phyloP scores from a whole-genome alignment of 768 basidiomycete species.

The Russula vinacea region DNA sequence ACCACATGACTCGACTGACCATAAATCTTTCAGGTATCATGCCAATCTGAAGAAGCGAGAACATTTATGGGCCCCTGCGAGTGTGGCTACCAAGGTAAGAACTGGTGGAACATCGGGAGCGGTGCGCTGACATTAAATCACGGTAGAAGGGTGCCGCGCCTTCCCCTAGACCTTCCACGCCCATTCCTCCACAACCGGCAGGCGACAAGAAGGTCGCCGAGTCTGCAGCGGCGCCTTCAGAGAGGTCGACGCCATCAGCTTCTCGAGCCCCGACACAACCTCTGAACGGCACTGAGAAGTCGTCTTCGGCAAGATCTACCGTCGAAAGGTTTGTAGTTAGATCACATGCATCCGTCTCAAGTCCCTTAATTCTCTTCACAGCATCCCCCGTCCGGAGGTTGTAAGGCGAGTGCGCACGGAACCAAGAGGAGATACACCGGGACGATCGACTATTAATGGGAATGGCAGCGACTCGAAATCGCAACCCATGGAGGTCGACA shows the following conservation, averaged over 20 bases:
- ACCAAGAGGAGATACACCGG: slow-evolving; percentile 40
- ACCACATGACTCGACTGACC: slow-evolving; percentile 11
- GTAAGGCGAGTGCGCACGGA: slow-evolving; percentile 56
- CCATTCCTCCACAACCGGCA: slow-evolving; percentile 22
- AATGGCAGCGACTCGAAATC: slow-evolving; percentile 25
- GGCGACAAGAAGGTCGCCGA: slow-evolving; percentile 34
- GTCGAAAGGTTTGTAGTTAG: slow-evolving; percentile 57
- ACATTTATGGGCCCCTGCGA: slow-evolving; percentile 47
- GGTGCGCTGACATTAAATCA: not conserved
- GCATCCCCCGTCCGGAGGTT: slow-evolving; percentile 76
- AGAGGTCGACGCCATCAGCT: slow-evolving; percentile 45
- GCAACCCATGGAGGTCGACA: slow-evolving; percentile 28
- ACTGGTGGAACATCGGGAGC: not conserved
- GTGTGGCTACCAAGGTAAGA: slow-evolving; percentile 38
- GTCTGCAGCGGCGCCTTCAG: slow-evolving; percentile 23
- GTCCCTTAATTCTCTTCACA: slow-evolving; percentile 35
- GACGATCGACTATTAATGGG: slow-evolving; percentile 34
- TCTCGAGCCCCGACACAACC: slow-evolving; percentile 52
- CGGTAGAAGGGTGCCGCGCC: slow-evolving; percentile 21
- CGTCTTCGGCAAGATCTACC: slow-evolving; percentile 48
- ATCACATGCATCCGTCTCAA: not conserved
- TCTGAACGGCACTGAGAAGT: slow-evolving; percentile 35
- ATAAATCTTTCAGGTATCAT: slow-evolving; percentile 50
- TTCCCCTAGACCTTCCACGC: slow-evolving; percentile 22
- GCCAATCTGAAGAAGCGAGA: slow-evolving; percentile 76